Conservation (phyloP, 2,329 filamentous ascomycete species). For the Trichoderma endophyticum region DNA sequence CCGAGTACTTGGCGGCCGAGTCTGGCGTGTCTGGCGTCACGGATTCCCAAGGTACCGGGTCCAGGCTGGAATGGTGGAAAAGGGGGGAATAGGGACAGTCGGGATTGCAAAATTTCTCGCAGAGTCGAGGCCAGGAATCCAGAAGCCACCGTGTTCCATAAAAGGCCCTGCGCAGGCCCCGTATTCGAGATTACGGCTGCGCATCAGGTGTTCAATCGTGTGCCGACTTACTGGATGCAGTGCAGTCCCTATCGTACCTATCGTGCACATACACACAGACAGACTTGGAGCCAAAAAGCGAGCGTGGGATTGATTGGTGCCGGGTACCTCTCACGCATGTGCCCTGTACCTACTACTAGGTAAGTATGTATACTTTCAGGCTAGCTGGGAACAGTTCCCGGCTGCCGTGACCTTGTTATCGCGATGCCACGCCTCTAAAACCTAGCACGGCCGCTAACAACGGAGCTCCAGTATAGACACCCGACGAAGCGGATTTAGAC, state of each 20-base stretch:
- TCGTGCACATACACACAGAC: neutral
- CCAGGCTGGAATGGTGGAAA: neutral
- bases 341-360: too few species aligned
- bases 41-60: neutral
- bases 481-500: neutral
- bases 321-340: neutral
- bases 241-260: neutral
- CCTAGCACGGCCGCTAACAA: constrained; percentile 13
- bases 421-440: neutral
- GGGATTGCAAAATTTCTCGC: neutral
- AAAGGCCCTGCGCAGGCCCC: neutral
- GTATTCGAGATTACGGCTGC: neutral
- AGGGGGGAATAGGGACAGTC: neutral
- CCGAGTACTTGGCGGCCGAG: neutral
- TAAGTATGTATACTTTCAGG: neutral
- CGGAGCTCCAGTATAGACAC: neutral
- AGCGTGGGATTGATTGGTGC: neutral
- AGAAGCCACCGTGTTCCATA: constrained; percentile 11
- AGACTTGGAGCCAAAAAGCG: neutral
- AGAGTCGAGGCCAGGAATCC: neutral
- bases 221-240: neutral
- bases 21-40: neutral
- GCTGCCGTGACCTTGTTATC: neutral
- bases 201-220: neutral
- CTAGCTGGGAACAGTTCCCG: constrained; percentile 1